Conservation (phyloP, 2,329 filamentous ascomycete genomes). For the Cryphonectria radicalis region DNA sequence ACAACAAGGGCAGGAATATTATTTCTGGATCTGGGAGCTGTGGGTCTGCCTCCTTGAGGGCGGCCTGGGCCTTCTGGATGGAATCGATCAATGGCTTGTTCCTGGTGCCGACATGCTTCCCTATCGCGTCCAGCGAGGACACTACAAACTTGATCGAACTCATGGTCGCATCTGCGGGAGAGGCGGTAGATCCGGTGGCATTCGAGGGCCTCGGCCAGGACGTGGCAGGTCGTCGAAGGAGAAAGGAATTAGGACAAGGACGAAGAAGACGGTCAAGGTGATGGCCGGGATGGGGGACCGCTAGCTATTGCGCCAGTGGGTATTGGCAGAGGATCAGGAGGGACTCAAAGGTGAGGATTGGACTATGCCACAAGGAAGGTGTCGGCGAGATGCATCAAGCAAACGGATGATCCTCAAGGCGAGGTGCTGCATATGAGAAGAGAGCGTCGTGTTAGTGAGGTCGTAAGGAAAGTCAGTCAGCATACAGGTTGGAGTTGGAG, state of each 20-base stretch:
- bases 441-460: conserved; percentile 6
- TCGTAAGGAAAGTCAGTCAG: not conserved
- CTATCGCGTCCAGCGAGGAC: conserved; percentile 89
- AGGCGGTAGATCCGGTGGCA: conserved; percentile 37
- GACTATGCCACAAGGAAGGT: conserved; percentile 15
- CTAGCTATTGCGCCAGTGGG: conserved; percentile 17
- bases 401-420: conserved; percentile 5
- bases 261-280: conserved; percentile 4
- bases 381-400: conserved; percentile 2
- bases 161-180: conserved; percentile 59
- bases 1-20: conserved; percentile 86
- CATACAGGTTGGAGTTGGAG: not conserved
- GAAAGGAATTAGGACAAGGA: not conserved
- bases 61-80: conserved; percentile 78
- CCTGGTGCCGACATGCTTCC: conserved; percentile 76
- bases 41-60: conserved; percentile 83
- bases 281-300: not conserved
- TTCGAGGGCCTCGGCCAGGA: conserved; percentile 39
- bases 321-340: not conserved
- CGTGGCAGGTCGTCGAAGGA: not conserved
- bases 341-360: conserved; percentile 7
- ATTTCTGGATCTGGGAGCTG: conserved; percentile 86
- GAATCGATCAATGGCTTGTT: conserved; percentile 84
- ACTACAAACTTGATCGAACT: conserved; percentile 97
- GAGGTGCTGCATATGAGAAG: conserved; percentile 13